Evolutionary conservation across 2,329 filamentous ascomycete species (phyloP), one percentile per base, ranked within the genome.

Genomic region (Clonostachys solani): DNA sequence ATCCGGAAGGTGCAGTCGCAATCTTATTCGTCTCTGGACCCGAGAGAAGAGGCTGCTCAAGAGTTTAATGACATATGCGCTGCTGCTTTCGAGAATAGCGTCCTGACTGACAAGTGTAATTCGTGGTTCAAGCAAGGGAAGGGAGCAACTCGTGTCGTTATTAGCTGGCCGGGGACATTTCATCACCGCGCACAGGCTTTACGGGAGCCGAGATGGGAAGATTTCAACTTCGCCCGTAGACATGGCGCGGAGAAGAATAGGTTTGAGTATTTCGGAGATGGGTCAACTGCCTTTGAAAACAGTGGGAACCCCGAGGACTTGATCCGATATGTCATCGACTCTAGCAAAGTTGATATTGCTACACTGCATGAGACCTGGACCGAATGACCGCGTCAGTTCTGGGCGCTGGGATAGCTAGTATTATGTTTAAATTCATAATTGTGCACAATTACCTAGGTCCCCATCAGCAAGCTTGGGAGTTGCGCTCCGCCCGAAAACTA

Each of bases 231-330:
- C 12, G 40, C 19, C 12, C 23, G 40, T 10, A 9, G n/a, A 9
- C 5, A 23, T 18, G 92, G 92, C 72, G 42, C 35, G 43, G 89
- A 90, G 63, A 87, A 87, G 47, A 42, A 42, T 13, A 18, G 40
- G 2, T 42, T 23, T 29, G 40, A 42, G 18, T 42, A 42, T 29
- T 42, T 42, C 12, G 15, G 18, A 13, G 18, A 42, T 19, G 40
- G 40, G 8, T 13, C 40, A 8, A 42, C 40, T 13, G 40, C 12
- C 18, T 15, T 12, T 15, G 40, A 42, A 19, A 19, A 12, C 12
- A 13, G 15, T 15, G 40, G 15, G 19, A 29, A 19, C 12, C 18
- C 19, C 6, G 17, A 42, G 17, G 40, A 42, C 12, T 42, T 42
- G 16, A 42, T 29, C 40, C 19, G 17, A 29, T 42, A 42, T 42